Evolutionary conservation across 768 basidiomycete genomes (phyloP), one percentile per base, ranked within the genome.

Genomic region (Botryobasidium botryosum): DNA sequence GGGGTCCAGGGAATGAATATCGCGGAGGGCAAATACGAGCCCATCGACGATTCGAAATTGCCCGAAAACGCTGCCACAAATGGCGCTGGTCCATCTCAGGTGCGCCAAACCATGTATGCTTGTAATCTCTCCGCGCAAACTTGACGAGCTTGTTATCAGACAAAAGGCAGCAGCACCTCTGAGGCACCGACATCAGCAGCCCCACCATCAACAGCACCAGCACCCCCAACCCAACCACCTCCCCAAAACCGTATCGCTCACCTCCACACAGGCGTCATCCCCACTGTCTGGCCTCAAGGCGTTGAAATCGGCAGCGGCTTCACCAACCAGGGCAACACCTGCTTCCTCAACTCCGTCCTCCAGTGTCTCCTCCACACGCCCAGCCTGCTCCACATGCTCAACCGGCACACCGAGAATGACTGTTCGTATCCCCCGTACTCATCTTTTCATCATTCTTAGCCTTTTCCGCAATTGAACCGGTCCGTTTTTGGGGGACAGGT

Each of bases 291-390:
- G 79, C 78, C 79, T 1, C 43, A 58, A 20, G 59, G 57, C 12
- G 67, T 56, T 40, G n/a, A n/a, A n/a, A n/a, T 70, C 41, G 80
- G 72, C 32, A 60, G 57, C 40, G 90, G 90, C 1, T 64, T 96
- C 37, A 68, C 72, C 56, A 96, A 96, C 61, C 78, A 65, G 23
- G 87, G 86, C 37, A 97, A 96, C 57, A 92, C 87, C 2, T 99
- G 94, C 62, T 99, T 92, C 60, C 66, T 96, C 54, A 99, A 99
- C 60, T 88, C 87, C 52, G 84, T 80, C 18, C 63, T 97, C 40
- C 94, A 99, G 64, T 88, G 87, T 54, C 70, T 97, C 40, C 61
- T 94, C 12, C 90, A 97, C 56, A 96, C 92, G 1, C 77, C 90
- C 6, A 87, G 91, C 2, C 68, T 99, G 21, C 67, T 88, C 29